Conservation (phyloP, 345 rosid species). For the Syzygium jambos region DNA sequence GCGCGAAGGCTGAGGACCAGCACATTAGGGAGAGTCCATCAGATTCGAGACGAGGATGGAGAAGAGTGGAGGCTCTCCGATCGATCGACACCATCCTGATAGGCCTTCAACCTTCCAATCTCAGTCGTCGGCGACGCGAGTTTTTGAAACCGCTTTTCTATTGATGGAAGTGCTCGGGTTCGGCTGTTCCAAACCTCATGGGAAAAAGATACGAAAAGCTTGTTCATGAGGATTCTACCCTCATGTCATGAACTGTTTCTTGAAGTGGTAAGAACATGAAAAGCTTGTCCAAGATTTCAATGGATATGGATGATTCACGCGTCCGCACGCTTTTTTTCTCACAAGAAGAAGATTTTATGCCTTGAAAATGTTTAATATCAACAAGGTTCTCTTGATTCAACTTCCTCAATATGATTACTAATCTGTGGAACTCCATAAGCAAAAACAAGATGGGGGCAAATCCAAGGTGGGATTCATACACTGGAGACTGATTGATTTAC, state of each 20-base stretch:
- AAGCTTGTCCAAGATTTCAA: not conserved
- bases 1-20: not conserved
- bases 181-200: not conserved
- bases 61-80: not conserved
- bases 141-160: not conserved
- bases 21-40: not conserved
- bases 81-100: not conserved
- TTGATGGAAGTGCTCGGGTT: not conserved
- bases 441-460: not conserved
- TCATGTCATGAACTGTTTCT: not conserved
- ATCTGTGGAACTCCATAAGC: not conserved
- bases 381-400: not conserved
- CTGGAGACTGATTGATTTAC: not conserved
- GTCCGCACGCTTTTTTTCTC: not conserved
- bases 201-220: not conserved
- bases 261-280: too few species aligned
- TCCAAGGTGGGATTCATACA: constrained; percentile 16
- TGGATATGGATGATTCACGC: not conserved
- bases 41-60: not conserved
- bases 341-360: not conserved
- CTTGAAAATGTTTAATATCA: not conserved
- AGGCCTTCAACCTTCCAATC: not conserved
- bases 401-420: not conserved
- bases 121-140: not conserved
- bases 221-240: not conserved